Percentiles rank a stretch among this genome's conserved stretches.
phyloP scores from a whole-genome alignment of 257 asterid species.

The Mitragyna speciosa region DNA sequence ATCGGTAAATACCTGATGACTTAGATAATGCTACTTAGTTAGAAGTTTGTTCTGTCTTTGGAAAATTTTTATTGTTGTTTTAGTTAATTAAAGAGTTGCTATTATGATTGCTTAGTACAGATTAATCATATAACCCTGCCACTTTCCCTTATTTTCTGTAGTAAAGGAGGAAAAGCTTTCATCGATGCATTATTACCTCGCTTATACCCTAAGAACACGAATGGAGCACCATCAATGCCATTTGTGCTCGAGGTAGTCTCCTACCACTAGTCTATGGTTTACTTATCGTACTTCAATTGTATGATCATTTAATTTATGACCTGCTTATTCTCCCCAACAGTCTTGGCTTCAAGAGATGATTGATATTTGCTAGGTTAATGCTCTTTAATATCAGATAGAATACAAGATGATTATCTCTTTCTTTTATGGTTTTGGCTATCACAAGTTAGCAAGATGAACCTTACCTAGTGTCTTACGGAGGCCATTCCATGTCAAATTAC shows the following conservation, averaged over 20 bases:
- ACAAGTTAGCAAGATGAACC: conserved; percentile 2
- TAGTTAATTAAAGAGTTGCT: neutral
- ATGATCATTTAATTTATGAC: neutral
- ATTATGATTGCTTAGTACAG: neutral
- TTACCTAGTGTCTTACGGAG: neutral
- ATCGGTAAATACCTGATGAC: conserved; percentile 52
- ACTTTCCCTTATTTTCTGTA: conserved; percentile 30
- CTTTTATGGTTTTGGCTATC: neutral
- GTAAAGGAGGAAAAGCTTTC: conserved; percentile 96
- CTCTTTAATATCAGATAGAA: neutral
- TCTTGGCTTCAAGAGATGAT: neutral
- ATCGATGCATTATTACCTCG: conserved; percentile 89
- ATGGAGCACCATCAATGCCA: conserved; percentile 91
- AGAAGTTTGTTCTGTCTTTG: neutral
- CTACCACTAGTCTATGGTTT: conserved; percentile 7
- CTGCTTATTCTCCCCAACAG: neutral
- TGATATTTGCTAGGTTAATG: neutral
- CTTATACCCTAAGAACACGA: conserved; percentile 64
- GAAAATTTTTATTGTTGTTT: neutral
- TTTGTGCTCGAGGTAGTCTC: conserved; percentile 82
- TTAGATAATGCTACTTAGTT: neutral
- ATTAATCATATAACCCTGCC: neutral
- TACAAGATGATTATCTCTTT: neutral
- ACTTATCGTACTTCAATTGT: neutral
- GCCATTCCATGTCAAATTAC: neutral